Conservation (phyloP, 2,329 filamentous ascomycete genomes). For the Chaetomium olivaceum region DNA sequence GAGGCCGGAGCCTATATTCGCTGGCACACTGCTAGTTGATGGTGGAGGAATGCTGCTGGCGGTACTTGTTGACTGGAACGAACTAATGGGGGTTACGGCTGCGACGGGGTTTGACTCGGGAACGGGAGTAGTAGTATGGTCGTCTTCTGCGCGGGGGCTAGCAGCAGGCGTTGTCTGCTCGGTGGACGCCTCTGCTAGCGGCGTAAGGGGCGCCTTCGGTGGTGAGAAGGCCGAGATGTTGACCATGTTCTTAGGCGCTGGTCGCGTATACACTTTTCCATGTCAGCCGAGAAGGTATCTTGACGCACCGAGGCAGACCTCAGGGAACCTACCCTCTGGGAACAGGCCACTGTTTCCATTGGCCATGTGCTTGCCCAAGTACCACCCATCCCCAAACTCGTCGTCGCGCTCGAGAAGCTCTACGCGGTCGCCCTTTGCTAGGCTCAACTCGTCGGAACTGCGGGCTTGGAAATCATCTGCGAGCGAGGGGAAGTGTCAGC, state of each 20-base stretch:
- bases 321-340: constrained; percentile 69
- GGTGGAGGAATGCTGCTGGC: constrained; percentile 35
- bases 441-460: constrained; percentile 87
- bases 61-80: constrained; percentile 41
- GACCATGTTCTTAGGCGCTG: constrained; percentile 27
- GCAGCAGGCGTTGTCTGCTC: constrained; percentile 26
- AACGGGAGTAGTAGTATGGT: constrained; percentile 17
- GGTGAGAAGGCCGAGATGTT: constrained; percentile 20
- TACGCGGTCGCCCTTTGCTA: constrained; percentile 81
- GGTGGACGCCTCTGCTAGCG: constrained; percentile 35
- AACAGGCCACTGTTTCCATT: constrained; percentile 78
- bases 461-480: constrained; percentile 89
- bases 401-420: constrained; percentile 83
- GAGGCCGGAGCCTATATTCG: constrained; percentile 30
- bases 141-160: constrained; percentile 20
- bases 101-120: constrained; percentile 37
- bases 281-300: constrained; percentile 30
- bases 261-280: constrained; percentile 31
- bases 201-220: constrained; percentile 33
- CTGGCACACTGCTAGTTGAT: constrained; percentile 34
- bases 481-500: constrained; percentile 21
- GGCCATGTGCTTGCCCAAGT: constrained; percentile 70
- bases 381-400: constrained; percentile 88
- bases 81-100: constrained; percentile 46
- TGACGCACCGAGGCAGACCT: constrained; percentile 19